Evolutionary conservation across 352 stramenopile genomes (phyloP).

Genomic region (Thalassiosira mediterranea): DNA sequence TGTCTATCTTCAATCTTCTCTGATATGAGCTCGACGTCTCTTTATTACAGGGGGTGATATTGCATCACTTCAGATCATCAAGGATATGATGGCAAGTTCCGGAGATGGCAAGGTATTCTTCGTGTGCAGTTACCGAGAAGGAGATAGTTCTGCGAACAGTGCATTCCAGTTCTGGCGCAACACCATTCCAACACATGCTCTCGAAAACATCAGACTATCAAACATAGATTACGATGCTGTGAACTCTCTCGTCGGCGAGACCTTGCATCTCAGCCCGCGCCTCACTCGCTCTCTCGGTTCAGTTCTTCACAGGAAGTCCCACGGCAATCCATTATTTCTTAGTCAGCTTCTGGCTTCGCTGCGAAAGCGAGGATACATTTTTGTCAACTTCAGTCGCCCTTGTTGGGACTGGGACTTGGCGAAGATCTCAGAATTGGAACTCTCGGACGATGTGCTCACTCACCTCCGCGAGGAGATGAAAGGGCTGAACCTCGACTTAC

Average conservation of each 20-base stretch:
- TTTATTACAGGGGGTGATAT: no score
- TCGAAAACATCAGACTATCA: slow-evolving; percentile 1
- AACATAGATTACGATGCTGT: slow-evolving; percentile 16
- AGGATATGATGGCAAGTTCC: slow-evolving; percentile 5
- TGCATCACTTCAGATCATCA: slow-evolving; percentile 1
- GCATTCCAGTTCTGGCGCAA: background rate
- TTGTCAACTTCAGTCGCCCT: background rate
- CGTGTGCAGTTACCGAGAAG: background rate
- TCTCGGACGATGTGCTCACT: slow-evolving; percentile 31
- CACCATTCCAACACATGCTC: slow-evolving; percentile 1
- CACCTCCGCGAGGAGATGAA: slow-evolving; percentile 26
- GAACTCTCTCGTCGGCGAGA: slow-evolving; percentile 21
- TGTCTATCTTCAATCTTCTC: no score
- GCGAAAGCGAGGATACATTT: background rate
- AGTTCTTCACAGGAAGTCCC: slow-evolving; percentile 6
- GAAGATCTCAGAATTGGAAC: slow-evolving; percentile 25
- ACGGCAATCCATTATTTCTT: slow-evolving; percentile 17
- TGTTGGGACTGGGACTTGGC: slow-evolving; percentile 20
- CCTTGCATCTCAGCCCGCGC: slow-evolving; percentile 3
- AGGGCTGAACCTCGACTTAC: slow-evolving; percentile 13
- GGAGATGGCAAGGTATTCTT: background rate
- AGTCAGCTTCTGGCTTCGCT: slow-evolving; percentile 1
- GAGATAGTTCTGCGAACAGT: slow-evolving; percentile 2
- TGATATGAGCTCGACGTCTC: no score
- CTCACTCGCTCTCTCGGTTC: background rate